phyloP scores from a whole-genome alignment of 2,329 filamentous ascomycete species.

The Mycosphaerella arachidis region DNA sequence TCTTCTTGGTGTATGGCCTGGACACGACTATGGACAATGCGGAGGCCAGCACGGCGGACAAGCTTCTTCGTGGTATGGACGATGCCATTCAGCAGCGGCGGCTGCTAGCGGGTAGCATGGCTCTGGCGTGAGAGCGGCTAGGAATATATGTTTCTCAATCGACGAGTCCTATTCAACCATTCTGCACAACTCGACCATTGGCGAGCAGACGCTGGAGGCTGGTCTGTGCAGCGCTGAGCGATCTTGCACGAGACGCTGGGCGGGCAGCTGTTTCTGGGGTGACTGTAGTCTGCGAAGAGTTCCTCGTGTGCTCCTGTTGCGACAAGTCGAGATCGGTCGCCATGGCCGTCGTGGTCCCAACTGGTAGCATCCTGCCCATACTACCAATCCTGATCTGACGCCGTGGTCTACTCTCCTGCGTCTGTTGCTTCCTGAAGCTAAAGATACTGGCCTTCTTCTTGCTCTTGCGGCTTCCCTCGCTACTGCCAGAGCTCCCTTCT shows the following conservation, averaged over 20 bases:
- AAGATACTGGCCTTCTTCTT: conserved; percentile 24
- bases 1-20: conserved; percentile 15
- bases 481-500: conserved; percentile 46
- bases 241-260: conserved; percentile 1
- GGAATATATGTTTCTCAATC: not conserved
- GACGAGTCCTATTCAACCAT: conserved; percentile 1
- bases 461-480: conserved; percentile 28
- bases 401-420: conserved; percentile 15
- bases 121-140: not conserved
- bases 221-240: conserved; percentile 14
- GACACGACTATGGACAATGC: conserved; percentile 10
- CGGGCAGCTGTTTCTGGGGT: not conserved
- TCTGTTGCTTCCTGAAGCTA: conserved; percentile 21
- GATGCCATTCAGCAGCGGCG: conserved; percentile 2
- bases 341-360: conserved; percentile 27
- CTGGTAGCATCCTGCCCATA: conserved; percentile 28
- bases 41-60: conserved; percentile 7
- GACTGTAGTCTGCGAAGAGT: conserved; percentile 13
- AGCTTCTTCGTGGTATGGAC: conserved; percentile 6
- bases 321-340: conserved; percentile 12
- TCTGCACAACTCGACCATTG: not conserved
- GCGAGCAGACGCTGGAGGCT: conserved; percentile 20
- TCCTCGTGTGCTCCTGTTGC: conserved; percentile 10
- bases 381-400: conserved; percentile 25
- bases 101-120: not conserved